Evolutionary conservation across 1,284 basidiomycete genomes (phyloP).

Genomic region (Ustilago shanxiensis): DNA sequence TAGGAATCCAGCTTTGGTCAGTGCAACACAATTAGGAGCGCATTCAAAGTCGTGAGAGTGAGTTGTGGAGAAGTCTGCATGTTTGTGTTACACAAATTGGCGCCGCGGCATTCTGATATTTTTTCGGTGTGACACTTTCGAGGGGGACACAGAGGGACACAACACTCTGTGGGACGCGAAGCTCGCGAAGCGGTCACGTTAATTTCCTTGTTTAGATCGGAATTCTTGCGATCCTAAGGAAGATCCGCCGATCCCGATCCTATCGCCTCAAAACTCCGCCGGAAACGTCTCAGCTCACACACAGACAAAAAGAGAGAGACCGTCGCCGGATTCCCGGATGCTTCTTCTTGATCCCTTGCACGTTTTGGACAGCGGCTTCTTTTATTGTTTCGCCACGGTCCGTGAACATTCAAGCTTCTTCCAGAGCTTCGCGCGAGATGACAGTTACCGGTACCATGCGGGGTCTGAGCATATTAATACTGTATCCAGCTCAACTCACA

Average conservation of each 20-base stretch:
- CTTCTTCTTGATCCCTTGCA: not conserved
- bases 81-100: not conserved
- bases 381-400: not conserved
- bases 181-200: conserved; percentile 44
- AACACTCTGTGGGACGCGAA: conserved; percentile 22
- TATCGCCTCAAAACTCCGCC: not conserved
- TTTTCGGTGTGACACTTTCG: no score
- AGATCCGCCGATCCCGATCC: not conserved
- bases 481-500: no score
- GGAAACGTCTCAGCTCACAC: not conserved
- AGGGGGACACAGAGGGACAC: not conserved
- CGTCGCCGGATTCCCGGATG: conserved; percentile 11
- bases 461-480: no score
- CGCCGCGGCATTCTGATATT: not conserved
- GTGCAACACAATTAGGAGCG: not conserved
- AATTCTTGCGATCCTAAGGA: no score
- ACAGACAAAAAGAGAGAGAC: conserved; percentile 1
- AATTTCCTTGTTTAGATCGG: not conserved
- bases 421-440: no score
- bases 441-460: no score
- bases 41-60: not conserved
- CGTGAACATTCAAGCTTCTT: no score
- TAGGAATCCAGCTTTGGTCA: not conserved
- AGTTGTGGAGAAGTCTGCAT: not conserved
- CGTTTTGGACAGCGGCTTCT: not conserved